Evolutionary conservation across 2,329 filamentous ascomycete genomes (phyloP).

Genomic region (Pseudogymnoascus sp.): DNA sequence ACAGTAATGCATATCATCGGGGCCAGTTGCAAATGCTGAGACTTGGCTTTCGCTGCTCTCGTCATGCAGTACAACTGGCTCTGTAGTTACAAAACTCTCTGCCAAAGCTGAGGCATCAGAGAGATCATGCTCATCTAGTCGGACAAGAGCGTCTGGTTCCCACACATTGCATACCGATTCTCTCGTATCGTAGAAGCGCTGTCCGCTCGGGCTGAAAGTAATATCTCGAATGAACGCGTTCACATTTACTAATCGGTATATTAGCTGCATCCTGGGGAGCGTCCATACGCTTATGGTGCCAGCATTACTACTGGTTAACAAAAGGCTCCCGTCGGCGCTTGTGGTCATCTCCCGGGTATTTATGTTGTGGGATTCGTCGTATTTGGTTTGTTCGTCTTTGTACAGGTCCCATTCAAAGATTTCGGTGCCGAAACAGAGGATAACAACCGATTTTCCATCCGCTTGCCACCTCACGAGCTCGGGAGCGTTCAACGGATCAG

Average conservation of each 20-base stretch:
- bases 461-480: neutral
- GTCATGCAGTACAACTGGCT: neutral
- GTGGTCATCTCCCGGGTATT: conserved; percentile 18
- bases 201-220: conserved; percentile 21
- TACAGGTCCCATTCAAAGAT: neutral
- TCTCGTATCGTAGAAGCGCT: conserved; percentile 26
- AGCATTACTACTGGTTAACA: conserved; percentile 22
- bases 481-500: neutral
- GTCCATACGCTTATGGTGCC: conserved; percentile 25
- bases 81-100: neutral
- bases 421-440: neutral
- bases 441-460: neutral
- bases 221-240: conserved; percentile 20
- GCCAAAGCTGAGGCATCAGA: conserved; percentile 1
- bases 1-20: conserved; percentile 17
- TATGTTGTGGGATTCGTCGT: conserved; percentile 18
- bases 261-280: conserved; percentile 21
- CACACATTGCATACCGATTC: conserved; percentile 24
- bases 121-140: conserved; percentile 16
- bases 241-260: conserved; percentile 15
- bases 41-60: conserved; percentile 10
- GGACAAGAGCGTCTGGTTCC: conserved; percentile 25
- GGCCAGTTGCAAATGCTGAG: conserved; percentile 11
- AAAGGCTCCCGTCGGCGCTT: conserved; percentile 22
- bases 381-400: conserved; percentile 1